Percentiles rank a stretch among this genome's conserved stretches.
Evolutionary conservation across 352 stramenopile species (phyloP).

Genomic region (Elongisporangium prolatum): DNA sequence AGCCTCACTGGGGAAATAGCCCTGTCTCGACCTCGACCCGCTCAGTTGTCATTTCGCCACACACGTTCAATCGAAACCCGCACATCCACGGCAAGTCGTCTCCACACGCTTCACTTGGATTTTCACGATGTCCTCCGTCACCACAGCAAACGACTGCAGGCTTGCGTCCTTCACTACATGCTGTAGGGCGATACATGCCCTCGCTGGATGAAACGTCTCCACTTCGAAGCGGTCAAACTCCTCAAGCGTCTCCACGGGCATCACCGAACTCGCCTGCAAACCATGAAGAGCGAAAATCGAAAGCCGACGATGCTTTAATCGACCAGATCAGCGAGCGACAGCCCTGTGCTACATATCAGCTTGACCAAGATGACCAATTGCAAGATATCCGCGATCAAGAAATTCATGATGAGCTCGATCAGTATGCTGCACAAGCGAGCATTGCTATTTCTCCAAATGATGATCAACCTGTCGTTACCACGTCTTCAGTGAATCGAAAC

Average conservation of each 20-base stretch:
- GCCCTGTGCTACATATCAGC: not conserved
- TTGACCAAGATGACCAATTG: not conserved
- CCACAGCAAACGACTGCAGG: slow-evolving; percentile 29
- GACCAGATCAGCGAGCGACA: not conserved
- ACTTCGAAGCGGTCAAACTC: slow-evolving; percentile 10
- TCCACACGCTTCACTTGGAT: not conserved
- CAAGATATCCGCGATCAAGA: not conserved
- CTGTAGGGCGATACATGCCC: slow-evolving; percentile 56
- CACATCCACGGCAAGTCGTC: not conserved
- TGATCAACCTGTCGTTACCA: not conserved
- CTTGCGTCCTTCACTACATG: slow-evolving; percentile 13
- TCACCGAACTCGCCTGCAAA: not conserved
- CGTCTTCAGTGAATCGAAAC: not conserved
- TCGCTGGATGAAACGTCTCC: slow-evolving; percentile 56
- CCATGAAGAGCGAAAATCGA: not conserved
- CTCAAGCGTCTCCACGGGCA: not conserved
- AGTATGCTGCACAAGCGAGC: not conserved
- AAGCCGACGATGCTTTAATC: not conserved
- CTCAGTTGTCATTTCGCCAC: slow-evolving; percentile 12
- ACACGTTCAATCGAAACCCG: slow-evolving; percentile 12
- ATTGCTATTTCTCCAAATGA: not conserved
- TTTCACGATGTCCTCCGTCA: slow-evolving; percentile 28
- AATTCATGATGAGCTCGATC: not conserved
- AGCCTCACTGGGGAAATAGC: slow-evolving; percentile 22
- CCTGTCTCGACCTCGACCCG: slow-evolving; percentile 1